Evolutionary conservation across 2,329 filamentous ascomycete genomes (phyloP), one percentile per base, ranked within the genome.

Genomic region (Paraconiothyrium brasiliense): DNA sequence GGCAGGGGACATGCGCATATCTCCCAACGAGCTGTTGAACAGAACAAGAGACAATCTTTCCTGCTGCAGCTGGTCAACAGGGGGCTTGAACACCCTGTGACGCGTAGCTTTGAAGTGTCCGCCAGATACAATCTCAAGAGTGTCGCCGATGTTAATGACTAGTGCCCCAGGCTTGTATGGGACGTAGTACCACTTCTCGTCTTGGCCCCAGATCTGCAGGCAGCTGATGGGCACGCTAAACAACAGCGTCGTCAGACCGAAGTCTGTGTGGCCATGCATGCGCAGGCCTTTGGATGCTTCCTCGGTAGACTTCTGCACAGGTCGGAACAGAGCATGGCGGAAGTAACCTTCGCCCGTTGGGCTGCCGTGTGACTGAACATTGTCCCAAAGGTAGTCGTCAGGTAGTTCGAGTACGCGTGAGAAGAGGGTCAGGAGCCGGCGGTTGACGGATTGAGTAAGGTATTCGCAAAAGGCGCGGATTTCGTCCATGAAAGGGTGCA

Each of bases 401-500:
- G 68, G 67, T 9, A 71, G 51, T 37, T 71, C 68, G 44, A 71
- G 65, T 0, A 71, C 68, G n/a, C 67, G 65, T 1, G 68, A 71
- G 55, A 71, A 69, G 7, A 71, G 61, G 4, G 65, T 69, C 24
- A 71, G 65, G 10, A 71, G 64, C 2, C 82, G 73, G 4, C 81
- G 76, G 68, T 84, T 84, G 20, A 84, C 82, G 0, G 81, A 83
- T 48, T 81, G 74, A 14, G 80, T 83, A n/a, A 84, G 70, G 64
- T 84, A 84, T 69, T 81, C 78, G 73, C 77, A 77, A 67, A 84
- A 83, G 0, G 76, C 73, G 55, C 78, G 78, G 54, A 84, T 83
- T 63, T 84, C 83, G 61, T 84, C 82, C 82, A 84, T 84, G 62
- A 83, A 83, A 0, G 83, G 82, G 57, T 79, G 76, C 1, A 84